These are phyloP conservation scores for Meira nashicola DNA, from an alignment of 1,284 basidiomycete genomes.

Conservation along the genomic window DNA sequence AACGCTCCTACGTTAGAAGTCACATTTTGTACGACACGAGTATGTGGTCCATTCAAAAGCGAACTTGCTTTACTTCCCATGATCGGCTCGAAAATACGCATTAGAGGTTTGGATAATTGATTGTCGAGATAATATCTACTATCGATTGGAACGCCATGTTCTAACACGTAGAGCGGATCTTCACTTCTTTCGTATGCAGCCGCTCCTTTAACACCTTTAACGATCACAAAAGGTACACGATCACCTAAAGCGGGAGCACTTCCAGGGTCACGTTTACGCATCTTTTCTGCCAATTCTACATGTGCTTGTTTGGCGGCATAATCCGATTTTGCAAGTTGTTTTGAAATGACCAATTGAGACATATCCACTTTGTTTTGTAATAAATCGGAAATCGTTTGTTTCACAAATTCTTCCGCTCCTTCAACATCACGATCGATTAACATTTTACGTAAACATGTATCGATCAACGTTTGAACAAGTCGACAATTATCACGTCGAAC, in stretches of 20 bases:
- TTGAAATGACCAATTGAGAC: slow-evolving; percentile 52
- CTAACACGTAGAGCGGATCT: slow-evolving; percentile 51
- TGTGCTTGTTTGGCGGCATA: slow-evolving; percentile 50
- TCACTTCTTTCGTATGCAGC: slow-evolving; percentile 52
- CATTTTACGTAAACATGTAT: slow-evolving; percentile 52
- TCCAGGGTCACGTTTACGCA: slow-evolving; percentile 51
- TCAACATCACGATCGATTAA: slow-evolving; percentile 52
- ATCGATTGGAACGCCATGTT: slow-evolving; percentile 53
- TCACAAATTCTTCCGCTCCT: slow-evolving; percentile 46
- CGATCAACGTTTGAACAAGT: slow-evolving; percentile 51
- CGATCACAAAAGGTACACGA: slow-evolving; percentile 52
- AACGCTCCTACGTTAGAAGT: slow-evolving; percentile 49
- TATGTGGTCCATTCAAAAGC: slow-evolving; percentile 49
- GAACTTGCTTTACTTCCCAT: slow-evolving; percentile 40
- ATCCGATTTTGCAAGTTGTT: slow-evolving; percentile 49
- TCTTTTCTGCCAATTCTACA: slow-evolving; percentile 42
- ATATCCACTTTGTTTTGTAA: slow-evolving; percentile 53
- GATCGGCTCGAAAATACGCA: slow-evolving; percentile 53
- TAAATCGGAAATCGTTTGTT: slow-evolving; percentile 50
- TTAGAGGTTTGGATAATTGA: slow-evolving; percentile 50
- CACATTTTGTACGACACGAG: slow-evolving; percentile 47
- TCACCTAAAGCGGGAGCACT: slow-evolving; percentile 50
- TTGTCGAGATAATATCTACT: slow-evolving; percentile 53
- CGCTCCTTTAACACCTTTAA: slow-evolving; percentile 49
- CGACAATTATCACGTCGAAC: slow-evolving; percentile 53